Conservation (phyloP, 1,284 basidiomycete species). For the Cryptococcus sp. region DNA sequence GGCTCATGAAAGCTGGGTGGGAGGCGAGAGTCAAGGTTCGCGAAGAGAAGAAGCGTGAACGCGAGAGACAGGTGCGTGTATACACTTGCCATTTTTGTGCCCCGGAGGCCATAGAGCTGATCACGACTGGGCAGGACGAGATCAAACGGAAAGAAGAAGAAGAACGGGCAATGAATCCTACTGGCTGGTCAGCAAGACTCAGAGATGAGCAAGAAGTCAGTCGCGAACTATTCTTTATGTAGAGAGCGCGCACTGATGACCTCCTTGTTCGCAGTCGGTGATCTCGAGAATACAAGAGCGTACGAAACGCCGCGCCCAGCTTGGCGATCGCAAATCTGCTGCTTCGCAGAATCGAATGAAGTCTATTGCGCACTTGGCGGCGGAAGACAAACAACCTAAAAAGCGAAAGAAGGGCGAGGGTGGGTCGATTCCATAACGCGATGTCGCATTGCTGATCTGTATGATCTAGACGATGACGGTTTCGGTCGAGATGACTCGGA, state of each 20-base stretch:
- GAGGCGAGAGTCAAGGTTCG: constrained; percentile 85
- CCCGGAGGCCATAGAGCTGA: neutral
- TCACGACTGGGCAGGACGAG: constrained; percentile 59
- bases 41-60: constrained; percentile 85
- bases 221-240: constrained; percentile 2
- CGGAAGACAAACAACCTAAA: constrained; percentile 68
- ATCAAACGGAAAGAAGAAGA: constrained; percentile 75
- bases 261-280: constrained; percentile 59
- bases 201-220: constrained; percentile 75
- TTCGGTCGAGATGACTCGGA: constrained; percentile 96
- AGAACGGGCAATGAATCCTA: constrained; percentile 70
- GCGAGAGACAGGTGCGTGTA: constrained; percentile 59
- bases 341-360: constrained; percentile 98
- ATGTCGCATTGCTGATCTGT: constrained; percentile 5
- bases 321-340: constrained; percentile 89
- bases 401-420: constrained; percentile 77
- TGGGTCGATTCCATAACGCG: constrained; percentile 48
- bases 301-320: constrained; percentile 74
- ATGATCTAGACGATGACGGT: constrained; percentile 70
- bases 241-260: neutral
- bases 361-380: constrained; percentile 87
- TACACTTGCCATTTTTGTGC: neutral
- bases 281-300: constrained; percentile 86
- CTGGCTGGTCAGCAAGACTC: constrained; percentile 71
- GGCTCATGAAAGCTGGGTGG: constrained; percentile 89